Conservation (phyloP, 208 protist species). For the Acanthamoeba royreba region DNA sequence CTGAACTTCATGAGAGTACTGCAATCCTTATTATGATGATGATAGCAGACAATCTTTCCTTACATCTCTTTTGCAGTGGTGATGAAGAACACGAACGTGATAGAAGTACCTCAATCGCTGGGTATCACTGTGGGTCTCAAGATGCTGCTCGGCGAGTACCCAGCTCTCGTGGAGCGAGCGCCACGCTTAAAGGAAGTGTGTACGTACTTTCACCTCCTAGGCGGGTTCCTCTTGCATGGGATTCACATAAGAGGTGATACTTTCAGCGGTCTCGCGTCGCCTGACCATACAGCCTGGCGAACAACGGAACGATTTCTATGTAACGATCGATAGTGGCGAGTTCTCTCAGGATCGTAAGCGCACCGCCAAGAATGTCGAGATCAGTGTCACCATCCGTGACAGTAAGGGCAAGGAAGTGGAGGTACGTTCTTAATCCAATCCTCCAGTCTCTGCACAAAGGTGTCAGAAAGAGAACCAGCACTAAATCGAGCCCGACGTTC, state of each 20-base stretch:
- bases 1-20: slow-evolving; percentile 46
- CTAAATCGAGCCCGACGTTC: too few relatives aligned
- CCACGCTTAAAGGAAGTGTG: slow-evolving; percentile 28
- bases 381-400: slow-evolving; percentile 22
- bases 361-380: slow-evolving; percentile 55
- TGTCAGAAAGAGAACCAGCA: too few relatives aligned
- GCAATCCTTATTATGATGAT: neutral
- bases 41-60: neutral
- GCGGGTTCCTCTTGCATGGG: neutral
- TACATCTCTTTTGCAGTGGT: neutral
- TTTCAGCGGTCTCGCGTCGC: neutral
- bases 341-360: slow-evolving; percentile 60
- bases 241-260: neutral
- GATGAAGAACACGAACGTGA: slow-evolving; percentile 48
- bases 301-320: slow-evolving; percentile 49
- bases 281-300: slow-evolving; percentile 29
- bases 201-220: neutral
- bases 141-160: slow-evolving; percentile 42
- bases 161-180: neutral
- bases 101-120: slow-evolving; percentile 43
- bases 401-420: slow-evolving; percentile 35
- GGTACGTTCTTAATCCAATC: neutral
- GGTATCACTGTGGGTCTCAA: slow-evolving; percentile 54
- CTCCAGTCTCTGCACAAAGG: too few relatives aligned
- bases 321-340: slow-evolving; percentile 53